These are phyloP conservation scores for Talaromyces sp. DNA, from an alignment of 2,329 filamentous ascomycete species.

Conservation along the genomic window DNA sequence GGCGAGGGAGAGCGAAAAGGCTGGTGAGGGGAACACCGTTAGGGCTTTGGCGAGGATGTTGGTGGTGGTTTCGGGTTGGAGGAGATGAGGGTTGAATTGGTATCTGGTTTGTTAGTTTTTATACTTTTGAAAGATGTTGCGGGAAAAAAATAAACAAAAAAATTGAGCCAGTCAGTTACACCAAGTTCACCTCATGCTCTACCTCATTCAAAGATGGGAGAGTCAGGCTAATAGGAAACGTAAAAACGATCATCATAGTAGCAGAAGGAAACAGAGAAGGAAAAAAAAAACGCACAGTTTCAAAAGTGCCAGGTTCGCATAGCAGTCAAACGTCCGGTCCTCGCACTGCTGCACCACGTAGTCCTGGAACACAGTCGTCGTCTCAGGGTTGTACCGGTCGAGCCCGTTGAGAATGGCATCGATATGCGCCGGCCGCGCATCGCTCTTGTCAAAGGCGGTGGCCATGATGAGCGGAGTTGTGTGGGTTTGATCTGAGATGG, in stretches of 20 bases:
- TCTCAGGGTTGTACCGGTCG: constrained; percentile 98
- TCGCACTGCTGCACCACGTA: constrained; percentile 95
- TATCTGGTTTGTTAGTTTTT: constrained; percentile 56
- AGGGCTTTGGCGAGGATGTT: constrained; percentile 98
- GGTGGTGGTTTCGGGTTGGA: constrained; percentile 94
- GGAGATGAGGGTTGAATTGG: constrained; percentile 98
- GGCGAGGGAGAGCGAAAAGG: constrained; percentile 90
- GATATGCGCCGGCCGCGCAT: constrained; percentile 87
- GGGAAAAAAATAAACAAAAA: background rate
- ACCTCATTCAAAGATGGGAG: constrained; percentile 41
- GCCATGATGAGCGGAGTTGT: constrained; percentile 17
- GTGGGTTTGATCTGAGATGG: background rate
- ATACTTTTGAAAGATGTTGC: background rate
- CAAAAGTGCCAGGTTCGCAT: constrained; percentile 89
- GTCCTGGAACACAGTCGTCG: constrained; percentile 84
- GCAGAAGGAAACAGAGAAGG: constrained; percentile 9
- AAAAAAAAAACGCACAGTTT: constrained; percentile 67
- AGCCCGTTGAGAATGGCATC: constrained; percentile 92
- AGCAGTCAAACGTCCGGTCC: constrained; percentile 87
- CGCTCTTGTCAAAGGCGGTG: constrained; percentile 72
- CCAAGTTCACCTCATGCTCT: constrained; percentile 66
- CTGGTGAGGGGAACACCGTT: constrained; percentile 91
- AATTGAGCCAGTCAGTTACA: constrained; percentile 57
- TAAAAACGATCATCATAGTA: constrained; percentile 62
- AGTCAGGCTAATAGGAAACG: constrained; percentile 99